phyloP scores from a whole-genome alignment of 495 filamentous ascomycete species.

The Tuber indicum region DNA sequence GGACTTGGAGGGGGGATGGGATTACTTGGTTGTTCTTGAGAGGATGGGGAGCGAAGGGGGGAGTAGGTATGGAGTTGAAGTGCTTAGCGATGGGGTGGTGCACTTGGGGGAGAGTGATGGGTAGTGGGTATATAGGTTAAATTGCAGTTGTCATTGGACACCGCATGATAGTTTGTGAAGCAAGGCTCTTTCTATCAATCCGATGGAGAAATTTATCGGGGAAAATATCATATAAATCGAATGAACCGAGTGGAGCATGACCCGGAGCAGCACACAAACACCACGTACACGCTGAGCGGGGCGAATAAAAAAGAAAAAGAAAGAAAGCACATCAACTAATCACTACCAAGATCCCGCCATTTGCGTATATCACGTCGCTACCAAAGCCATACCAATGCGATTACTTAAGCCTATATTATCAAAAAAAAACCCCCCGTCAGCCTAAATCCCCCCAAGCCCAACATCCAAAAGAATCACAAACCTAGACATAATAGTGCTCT shows the following conservation, averaged over 20 bases:
- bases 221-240: neutral
- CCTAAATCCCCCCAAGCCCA: neutral
- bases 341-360: neutral
- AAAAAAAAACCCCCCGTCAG: neutral
- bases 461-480: slow-evolving; percentile 12
- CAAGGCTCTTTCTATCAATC: neutral
- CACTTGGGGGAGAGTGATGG: slow-evolving; percentile 49
- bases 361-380: neutral
- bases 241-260: neutral
- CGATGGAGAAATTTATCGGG: neutral
- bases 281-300: neutral
- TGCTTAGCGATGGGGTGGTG: slow-evolving; percentile 61
- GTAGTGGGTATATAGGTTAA: neutral
- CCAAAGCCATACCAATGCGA: neutral
- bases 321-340: neutral
- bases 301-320: neutral
- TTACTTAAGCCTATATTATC: neutral
- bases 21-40: slow-evolving; percentile 74
- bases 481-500: slow-evolving; percentile 42
- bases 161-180: neutral
- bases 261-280: neutral
- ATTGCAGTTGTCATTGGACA: neutral
- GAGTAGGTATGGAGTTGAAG: slow-evolving; percentile 59
- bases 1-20: slow-evolving; percentile 59
- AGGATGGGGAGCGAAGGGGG: slow-evolving; percentile 54